A percentile compares a stretch with the other conserved stretches of the same genome.
phyloP scores from a whole-genome alignment of 2,329 filamentous ascomycete genomes.

The Juglanconis oblonga region DNA sequence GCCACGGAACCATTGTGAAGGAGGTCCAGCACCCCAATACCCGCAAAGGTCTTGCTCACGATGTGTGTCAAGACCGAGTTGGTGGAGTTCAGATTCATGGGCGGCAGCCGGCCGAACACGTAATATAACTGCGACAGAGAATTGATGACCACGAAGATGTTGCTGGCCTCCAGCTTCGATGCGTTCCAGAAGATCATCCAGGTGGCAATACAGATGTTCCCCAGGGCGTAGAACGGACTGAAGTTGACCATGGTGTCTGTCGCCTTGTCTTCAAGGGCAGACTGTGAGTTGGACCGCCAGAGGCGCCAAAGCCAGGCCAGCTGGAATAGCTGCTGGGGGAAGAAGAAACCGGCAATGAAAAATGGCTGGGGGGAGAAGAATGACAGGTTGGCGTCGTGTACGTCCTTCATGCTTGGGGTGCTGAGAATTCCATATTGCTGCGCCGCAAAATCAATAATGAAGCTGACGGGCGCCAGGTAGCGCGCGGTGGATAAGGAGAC shows the following conservation, averaged over 20 bases:
- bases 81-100: slow-evolving; percentile 47
- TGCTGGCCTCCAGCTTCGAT: slow-evolving; percentile 45
- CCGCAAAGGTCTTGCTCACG: slow-evolving; percentile 57
- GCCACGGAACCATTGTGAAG: slow-evolving; percentile 57
- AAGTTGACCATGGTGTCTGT: slow-evolving; percentile 49
- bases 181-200: slow-evolving; percentile 64
- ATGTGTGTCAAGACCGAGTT: slow-evolving; percentile 55
- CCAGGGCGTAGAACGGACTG: slow-evolving; percentile 52
- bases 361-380: slow-evolving; percentile 58
- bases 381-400: slow-evolving; percentile 55
- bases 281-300: slow-evolving; percentile 43
- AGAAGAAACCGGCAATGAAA: slow-evolving; percentile 60
- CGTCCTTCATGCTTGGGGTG: slow-evolving; percentile 56
- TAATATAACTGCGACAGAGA: slow-evolving; percentile 53
- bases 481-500: slow-evolving; percentile 51
- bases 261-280: slow-evolving; percentile 35
- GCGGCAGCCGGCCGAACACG: slow-evolving; percentile 43
- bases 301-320: slow-evolving; percentile 56
- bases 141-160: slow-evolving; percentile 56
- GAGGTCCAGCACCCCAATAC: slow-evolving; percentile 58
- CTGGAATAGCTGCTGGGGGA: slow-evolving; percentile 58
- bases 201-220: slow-evolving; percentile 57
- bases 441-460: slow-evolving; percentile 53
- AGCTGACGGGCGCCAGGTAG: slow-evolving; percentile 52
- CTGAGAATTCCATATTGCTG: slow-evolving; percentile 59